These are phyloP conservation scores for Stipa capillata DNA, from an alignment of 176 grass and related monocot genomes.

Conservation along the genomic window DNA sequence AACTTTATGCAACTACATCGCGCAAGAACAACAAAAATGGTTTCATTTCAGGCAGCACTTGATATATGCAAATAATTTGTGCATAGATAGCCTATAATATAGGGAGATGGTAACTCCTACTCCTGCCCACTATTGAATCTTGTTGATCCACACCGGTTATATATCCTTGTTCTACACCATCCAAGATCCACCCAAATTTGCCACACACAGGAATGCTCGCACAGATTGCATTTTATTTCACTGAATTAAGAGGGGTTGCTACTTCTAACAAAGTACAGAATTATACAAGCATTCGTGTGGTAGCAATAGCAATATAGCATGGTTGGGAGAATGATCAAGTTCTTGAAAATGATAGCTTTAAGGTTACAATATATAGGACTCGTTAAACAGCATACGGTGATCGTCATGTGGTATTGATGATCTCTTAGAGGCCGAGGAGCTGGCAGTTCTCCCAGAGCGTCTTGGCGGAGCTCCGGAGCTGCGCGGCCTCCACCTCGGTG, in stretches of 20 bases:
- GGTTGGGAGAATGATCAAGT: background rate
- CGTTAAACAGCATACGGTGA: too few species aligned
- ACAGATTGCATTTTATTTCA: background rate
- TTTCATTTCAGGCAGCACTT: too few species aligned
- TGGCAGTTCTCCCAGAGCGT: slow-evolving; percentile 59
- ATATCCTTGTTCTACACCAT: background rate
- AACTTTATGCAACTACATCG: too few species aligned
- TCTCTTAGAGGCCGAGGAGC: slow-evolving; percentile 30
- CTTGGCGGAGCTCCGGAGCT: slow-evolving; percentile 42
- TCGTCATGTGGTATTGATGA: too few species aligned
- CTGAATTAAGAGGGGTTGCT: background rate
- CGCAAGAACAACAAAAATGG: too few species aligned
- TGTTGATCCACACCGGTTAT: too few species aligned
- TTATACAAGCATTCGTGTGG: background rate
- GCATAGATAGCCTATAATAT: too few species aligned
- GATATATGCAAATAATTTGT: too few species aligned
- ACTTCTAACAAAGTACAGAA: background rate
- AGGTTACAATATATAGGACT: background rate
- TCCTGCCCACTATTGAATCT: too few species aligned
- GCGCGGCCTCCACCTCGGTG: slow-evolving; percentile 47
- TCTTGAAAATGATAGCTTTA: background rate
- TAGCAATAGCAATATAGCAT: too few species aligned
- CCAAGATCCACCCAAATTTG: background rate
- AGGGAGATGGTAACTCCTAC: too few species aligned
- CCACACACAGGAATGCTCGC: background rate